Evolutionary conservation across 352 stramenopile species (phyloP).

Genomic region (Thraustotheca clavata): DNA sequence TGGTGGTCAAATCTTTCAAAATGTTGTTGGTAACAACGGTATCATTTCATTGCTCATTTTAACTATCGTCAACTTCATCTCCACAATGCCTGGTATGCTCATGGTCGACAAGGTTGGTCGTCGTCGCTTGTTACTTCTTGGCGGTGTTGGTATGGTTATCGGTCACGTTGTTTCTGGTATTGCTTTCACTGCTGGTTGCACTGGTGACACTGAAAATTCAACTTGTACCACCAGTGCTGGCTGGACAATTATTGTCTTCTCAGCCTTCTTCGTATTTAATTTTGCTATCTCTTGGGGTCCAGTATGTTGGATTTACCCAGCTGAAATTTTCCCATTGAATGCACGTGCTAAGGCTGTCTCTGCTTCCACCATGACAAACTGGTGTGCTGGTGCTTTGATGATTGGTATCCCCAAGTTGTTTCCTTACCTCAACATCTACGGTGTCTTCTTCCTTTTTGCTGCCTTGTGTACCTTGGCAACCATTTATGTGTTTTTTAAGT

Average conservation of each 20-base stretch:
- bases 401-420: conserved; percentile 40
- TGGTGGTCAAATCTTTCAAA: conserved; percentile 33
- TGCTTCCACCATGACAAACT: conserved; percentile 36
- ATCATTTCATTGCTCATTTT: conserved; percentile 31
- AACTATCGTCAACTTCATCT: conserved; percentile 32
- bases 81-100: conserved; percentile 32
- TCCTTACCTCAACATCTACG: conserved; percentile 35
- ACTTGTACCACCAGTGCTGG: conserved; percentile 23
- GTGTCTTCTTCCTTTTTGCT: conserved; percentile 48
- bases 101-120: conserved; percentile 37
- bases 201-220: conserved; percentile 25
- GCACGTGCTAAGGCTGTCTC: conserved; percentile 37
- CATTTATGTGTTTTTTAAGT: conserved; percentile 40
- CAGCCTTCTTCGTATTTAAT: conserved; percentile 39
- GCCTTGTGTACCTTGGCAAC: conserved; percentile 31
- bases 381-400: conserved; percentile 31
- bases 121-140: conserved; percentile 31
- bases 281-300: conserved; percentile 49
- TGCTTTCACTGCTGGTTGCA: conserved; percentile 31
- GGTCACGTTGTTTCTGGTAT: conserved; percentile 32
- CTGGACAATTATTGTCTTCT: conserved; percentile 32
- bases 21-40: conserved; percentile 30
- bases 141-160: conserved; percentile 35
- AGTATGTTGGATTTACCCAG: conserved; percentile 48
- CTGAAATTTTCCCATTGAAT: conserved; percentile 49